Percentiles rank a stretch among this genome's conserved stretches.
Evolutionary conservation across 1,139 yeast genomes (phyloP).

Genomic region (Meyerozyma smithsonii): DNA sequence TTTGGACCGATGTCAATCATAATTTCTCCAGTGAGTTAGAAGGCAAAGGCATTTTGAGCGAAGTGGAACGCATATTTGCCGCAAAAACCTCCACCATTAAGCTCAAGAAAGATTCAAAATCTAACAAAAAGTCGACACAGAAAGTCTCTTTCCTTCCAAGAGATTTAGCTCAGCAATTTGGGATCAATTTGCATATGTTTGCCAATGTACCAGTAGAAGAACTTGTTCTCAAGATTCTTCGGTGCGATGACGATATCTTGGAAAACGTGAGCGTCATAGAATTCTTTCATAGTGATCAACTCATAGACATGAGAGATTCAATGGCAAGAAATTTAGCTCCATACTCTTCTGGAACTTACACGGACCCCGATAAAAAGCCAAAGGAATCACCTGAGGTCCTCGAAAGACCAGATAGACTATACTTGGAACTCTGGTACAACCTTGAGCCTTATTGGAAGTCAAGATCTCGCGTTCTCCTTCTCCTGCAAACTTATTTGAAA

Average conservation of each 20-base stretch:
- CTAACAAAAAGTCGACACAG: slow-evolving; percentile 11
- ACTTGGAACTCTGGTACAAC: slow-evolving; percentile 72
- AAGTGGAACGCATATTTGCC: slow-evolving; percentile 74
- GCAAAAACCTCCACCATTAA: slow-evolving; percentile 52
- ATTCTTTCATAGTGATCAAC: slow-evolving; percentile 69
- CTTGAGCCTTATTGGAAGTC: slow-evolving; percentile 81
- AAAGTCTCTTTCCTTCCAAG: slow-evolving; percentile 66
- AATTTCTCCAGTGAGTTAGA: slow-evolving; percentile 50
- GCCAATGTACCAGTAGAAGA: slow-evolving; percentile 57
- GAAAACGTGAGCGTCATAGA: slow-evolving; percentile 72
- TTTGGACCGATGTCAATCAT: slow-evolving; percentile 68
- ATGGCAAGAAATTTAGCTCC: slow-evolving; percentile 67
- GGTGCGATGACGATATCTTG: slow-evolving; percentile 68
- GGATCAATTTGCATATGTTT: slow-evolving; percentile 84
- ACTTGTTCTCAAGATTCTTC: slow-evolving; percentile 59
- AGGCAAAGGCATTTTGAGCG: slow-evolving; percentile 69
- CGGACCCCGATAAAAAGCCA: slow-evolving; percentile 31
- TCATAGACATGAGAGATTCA: slow-evolving; percentile 67
- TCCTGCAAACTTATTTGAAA: slow-evolving; percentile 62
- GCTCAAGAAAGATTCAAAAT: slow-evolving; percentile 27
- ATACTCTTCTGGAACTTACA: slow-evolving; percentile 51
- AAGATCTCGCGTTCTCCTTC: slow-evolving; percentile 71
- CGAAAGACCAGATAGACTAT: slow-evolving; percentile 78
- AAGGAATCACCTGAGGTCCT: slow-evolving; percentile 57
- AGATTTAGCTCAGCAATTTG: slow-evolving; percentile 81